A percentile compares a stretch with the other conserved stretches of the same genome.
Evolutionary conservation across 495 filamentous ascomycete species (phyloP).

Genomic region (Echria macrotheca): DNA sequence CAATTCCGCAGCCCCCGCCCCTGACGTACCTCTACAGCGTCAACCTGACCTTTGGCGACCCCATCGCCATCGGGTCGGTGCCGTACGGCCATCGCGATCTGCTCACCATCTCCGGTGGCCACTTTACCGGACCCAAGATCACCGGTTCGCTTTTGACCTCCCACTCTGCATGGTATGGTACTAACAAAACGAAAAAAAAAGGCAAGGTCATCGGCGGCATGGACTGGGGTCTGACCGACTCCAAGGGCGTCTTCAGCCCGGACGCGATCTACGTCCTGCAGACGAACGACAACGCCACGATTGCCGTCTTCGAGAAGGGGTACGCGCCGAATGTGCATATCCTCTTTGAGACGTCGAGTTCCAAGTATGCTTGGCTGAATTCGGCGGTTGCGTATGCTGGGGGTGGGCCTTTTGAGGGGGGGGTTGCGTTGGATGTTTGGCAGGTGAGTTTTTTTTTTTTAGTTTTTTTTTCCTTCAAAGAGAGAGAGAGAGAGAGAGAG

Average conservation of each 20-base stretch:
- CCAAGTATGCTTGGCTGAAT: conserved; percentile 18
- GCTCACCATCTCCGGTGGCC: conserved; percentile 19
- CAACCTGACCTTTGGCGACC: conserved; percentile 14
- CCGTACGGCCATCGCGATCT: conserved; percentile 16
- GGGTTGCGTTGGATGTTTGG: conserved; percentile 17
- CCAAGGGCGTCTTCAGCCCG: conserved; percentile 18
- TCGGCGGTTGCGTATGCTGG: conserved; percentile 8
- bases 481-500: too few relatives aligned
- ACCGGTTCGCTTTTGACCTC: not conserved
- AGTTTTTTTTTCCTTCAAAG: too few relatives aligned
- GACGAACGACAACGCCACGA: conserved; percentile 15
- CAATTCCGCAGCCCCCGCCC: not conserved
- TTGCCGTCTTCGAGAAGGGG: conserved; percentile 17
- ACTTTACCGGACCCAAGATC: conserved; percentile 16
- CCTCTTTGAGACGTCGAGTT: conserved; percentile 17
- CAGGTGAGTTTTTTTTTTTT: too few relatives aligned
- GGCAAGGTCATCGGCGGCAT: conserved; percentile 13
- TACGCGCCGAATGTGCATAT: conserved; percentile 15
- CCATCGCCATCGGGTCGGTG: conserved; percentile 15
- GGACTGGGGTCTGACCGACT: conserved; percentile 20
- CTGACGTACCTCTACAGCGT: conserved; percentile 3
- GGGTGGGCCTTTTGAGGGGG: conserved; percentile 8
- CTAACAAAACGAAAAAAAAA: not conserved
- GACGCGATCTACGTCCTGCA: conserved; percentile 19
- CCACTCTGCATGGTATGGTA: not conserved